Percentiles rank a stretch among this genome's conserved stretches.
Conservation (phyloP, 257 asterid genomes). For the Nicotiana obtusifolia region DNA sequence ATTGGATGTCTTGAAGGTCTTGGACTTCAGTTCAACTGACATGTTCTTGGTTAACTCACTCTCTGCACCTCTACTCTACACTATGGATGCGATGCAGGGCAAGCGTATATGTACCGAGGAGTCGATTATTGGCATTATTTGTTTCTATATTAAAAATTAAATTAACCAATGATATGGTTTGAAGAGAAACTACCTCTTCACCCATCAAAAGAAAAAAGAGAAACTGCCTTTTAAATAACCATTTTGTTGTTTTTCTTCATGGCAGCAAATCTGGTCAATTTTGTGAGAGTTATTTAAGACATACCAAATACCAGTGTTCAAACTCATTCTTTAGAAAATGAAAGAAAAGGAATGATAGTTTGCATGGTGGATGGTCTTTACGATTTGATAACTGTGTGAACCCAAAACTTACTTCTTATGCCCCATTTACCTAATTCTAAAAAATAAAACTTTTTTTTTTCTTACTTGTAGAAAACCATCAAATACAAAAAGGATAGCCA, state of each 20-base stretch:
- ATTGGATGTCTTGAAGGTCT: neutral
- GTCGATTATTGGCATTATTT: no score
- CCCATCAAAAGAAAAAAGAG: no score
- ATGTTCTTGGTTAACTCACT: neutral
- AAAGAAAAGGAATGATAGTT: neutral
- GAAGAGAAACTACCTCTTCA: no score
- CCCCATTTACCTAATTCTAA: neutral
- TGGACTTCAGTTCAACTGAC: neutral
- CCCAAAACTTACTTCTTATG: neutral
- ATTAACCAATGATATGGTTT: no score
- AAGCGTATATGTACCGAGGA: neutral
- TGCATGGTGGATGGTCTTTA: neutral
- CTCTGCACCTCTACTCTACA: neutral
- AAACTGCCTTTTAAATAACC: neutral
- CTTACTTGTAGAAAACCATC: slow-evolving; percentile 46
- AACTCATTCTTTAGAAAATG: neutral
- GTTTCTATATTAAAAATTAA: no score
- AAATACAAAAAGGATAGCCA: slow-evolving; percentile 82
- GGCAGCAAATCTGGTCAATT: neutral
- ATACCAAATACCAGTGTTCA: neutral
- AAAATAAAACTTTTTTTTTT: neutral
- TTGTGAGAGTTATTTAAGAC: no score
- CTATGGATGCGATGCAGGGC: neutral
- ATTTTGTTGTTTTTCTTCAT: neutral
- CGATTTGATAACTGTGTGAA: neutral